Conservation (phyloP, 169 alveolate species). For the Eimeria falciformis region DNA sequence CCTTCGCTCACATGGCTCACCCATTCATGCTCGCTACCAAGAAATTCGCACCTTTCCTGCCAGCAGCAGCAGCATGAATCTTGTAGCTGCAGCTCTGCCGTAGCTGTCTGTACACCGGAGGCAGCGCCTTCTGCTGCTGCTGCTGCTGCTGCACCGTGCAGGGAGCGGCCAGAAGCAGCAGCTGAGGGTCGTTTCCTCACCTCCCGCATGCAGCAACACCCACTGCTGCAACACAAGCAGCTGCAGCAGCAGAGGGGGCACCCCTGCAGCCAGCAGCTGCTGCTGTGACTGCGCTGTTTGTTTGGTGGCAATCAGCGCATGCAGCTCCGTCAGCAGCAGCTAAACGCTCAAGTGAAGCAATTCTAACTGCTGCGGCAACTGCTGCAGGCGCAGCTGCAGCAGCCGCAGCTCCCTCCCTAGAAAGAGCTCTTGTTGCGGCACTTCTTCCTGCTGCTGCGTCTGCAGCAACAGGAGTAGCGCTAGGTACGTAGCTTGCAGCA, state of each 20-base stretch:
- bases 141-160: too few species aligned
- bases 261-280: slow-evolving; percentile 3
- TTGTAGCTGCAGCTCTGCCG: neutral
- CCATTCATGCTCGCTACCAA: too few species aligned
- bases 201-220: neutral
- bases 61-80: too few species aligned
- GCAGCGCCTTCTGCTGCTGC: slow-evolving; percentile 43
- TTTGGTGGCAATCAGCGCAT: too few species aligned
- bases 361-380: slow-evolving; percentile 19
- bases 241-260: slow-evolving; percentile 4
- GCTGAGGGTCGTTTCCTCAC: neutral
- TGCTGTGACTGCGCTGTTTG: too few species aligned
- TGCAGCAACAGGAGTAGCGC: neutral
- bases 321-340: slow-evolving; percentile 17
- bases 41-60: too few species aligned
- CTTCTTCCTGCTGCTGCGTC: neutral
- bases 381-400: slow-evolving; percentile 32
- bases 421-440: too few species aligned
- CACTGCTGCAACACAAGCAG: neutral
- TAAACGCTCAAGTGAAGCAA: neutral
- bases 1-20: too few species aligned
- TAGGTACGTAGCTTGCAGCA: slow-evolving; percentile 7
- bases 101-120: neutral
- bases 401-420: neutral
- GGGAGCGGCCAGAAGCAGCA: neutral